Evolutionary conservation across 352 stramenopile genomes (phyloP).

Genomic region (Aphanomyces invadans): DNA sequence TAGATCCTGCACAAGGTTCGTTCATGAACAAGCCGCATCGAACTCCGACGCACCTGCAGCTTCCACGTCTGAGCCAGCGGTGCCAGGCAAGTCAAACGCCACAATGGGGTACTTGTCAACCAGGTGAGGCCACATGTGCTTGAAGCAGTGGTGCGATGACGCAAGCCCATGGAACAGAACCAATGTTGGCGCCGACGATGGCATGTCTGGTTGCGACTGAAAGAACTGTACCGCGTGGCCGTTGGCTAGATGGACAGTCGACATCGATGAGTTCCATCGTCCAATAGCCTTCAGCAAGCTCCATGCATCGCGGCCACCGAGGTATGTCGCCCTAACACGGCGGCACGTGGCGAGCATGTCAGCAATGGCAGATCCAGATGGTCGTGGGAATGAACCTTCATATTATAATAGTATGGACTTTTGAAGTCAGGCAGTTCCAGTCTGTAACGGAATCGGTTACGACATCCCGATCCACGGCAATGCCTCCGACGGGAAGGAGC

Average conservation of each 20-base stretch:
- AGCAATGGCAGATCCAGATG: no score
- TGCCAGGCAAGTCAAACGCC: conserved; percentile 17
- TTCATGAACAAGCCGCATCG: not conserved
- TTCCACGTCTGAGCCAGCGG: not conserved
- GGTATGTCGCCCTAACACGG: no score
- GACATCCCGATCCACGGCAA: no score
- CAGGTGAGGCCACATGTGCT: not conserved
- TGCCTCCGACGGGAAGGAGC: no score
- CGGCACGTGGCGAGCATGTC: no score
- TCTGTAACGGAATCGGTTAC: no score
- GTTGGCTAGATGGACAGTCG: not conserved
- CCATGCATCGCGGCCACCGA: not conserved
- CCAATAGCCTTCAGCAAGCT: not conserved
- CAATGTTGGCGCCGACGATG: not conserved
- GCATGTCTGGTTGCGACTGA: not conserved
- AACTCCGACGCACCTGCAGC: conserved; percentile 3
- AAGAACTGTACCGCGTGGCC: not conserved
- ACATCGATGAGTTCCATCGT: not conserved
- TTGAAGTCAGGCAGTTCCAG: no score
- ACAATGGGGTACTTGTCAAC: conserved; percentile 8
- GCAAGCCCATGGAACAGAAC: conserved; percentile 18
- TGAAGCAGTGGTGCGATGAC: conserved; percentile 11
- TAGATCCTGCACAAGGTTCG: not conserved
- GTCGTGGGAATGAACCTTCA: no score
- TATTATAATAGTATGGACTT: no score